Evolutionary conservation across 1,284 basidiomycete genomes (phyloP).

Genomic region (Xerocomus minutiporus): DNA sequence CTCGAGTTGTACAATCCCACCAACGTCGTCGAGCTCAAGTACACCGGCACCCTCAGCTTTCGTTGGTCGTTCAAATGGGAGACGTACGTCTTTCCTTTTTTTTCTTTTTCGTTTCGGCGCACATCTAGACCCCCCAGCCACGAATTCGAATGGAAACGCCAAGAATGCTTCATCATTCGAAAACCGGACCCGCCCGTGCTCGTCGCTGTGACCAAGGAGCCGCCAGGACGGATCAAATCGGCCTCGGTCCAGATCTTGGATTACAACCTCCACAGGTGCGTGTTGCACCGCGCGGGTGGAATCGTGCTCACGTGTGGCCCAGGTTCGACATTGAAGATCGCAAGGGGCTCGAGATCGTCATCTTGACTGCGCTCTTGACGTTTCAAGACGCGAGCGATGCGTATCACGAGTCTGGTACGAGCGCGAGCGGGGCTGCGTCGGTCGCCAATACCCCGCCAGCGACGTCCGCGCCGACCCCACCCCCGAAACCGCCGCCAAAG

Average conservation of each 20-base stretch:
- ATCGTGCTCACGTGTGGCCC: neutral
- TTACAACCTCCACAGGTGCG: conserved; percentile 72
- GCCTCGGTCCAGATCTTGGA: conserved; percentile 76
- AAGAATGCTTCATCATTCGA: conserved; percentile 75
- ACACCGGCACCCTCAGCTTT: conserved; percentile 68
- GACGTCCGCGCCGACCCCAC: conserved; percentile 38
- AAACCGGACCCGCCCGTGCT: conserved; percentile 83
- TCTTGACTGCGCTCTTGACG: conserved; percentile 69
- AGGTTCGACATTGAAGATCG: conserved; percentile 80
- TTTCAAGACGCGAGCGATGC: conserved; percentile 70
- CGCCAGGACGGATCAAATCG: conserved; percentile 60
- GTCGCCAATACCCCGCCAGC: conserved; percentile 1
- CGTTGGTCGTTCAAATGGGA: conserved; percentile 79
- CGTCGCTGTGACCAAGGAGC: conserved; percentile 74
- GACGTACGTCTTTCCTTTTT: conserved; percentile 49
- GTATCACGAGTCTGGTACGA: conserved; percentile 36
- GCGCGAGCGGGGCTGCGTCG: neutral
- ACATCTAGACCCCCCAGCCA: conserved; percentile 43
- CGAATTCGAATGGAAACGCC: conserved; percentile 78
- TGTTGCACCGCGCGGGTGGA: neutral
- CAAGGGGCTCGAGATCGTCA: conserved; percentile 78
- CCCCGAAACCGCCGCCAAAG: conserved; percentile 59
- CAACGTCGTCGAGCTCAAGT: conserved; percentile 63
- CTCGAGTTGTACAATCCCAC: conserved; percentile 75
- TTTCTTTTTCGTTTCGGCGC: neutral